Evolutionary conservation across 371 early-diverging fungal species (phyloP), one percentile per base, ranked within the genome.

Genomic region (Nosema muscidifuracis): DNA sequence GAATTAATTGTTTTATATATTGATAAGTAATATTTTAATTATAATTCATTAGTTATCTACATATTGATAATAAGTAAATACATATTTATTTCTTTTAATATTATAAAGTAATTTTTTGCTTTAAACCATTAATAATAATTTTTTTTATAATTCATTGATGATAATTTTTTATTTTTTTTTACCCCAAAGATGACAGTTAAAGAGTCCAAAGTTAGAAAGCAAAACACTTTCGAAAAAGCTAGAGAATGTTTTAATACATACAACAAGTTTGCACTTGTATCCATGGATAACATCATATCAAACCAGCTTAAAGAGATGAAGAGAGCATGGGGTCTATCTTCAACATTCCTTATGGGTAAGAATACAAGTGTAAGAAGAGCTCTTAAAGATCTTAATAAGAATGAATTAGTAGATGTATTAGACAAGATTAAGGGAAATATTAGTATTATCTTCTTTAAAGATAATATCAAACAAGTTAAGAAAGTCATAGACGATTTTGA

Each of bases 291-390:
- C 88, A 95, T 99, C 85, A 90, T 92, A 76, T 95, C 97, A 83
- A 95, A 92, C 89, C 97, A 97, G 88, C 93, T 97, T 92, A 98
- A 99, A 89, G 88, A 91, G 81, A 80, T 94, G 85, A 94, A 96
- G 88, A 85, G 87, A 80, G 84, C 88, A 68, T 88, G 95, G 83
- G 90, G 95, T 84, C 90, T 89, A 62, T 85, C 90, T 66, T 93
- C 89, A 77, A 90, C 87, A 81, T 88, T 97, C 65, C 88, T 99
- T 53, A 94, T 97, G 93, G 98, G 97, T 81, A 99, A 99, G 90
- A 99, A 99, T 92, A 97, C 98, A 84, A 93, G 94, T 90, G 93
- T 99, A 67, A 93, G 93, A 81, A 89, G 91, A 84, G 95, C 91
- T 67, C 87, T 99, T 77, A 87, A 89, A 83, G 86, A 87, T 76